Evolutionary conservation across 306 rosid species (phyloP).

Genomic region (Phaseolus lunatus): DNA sequence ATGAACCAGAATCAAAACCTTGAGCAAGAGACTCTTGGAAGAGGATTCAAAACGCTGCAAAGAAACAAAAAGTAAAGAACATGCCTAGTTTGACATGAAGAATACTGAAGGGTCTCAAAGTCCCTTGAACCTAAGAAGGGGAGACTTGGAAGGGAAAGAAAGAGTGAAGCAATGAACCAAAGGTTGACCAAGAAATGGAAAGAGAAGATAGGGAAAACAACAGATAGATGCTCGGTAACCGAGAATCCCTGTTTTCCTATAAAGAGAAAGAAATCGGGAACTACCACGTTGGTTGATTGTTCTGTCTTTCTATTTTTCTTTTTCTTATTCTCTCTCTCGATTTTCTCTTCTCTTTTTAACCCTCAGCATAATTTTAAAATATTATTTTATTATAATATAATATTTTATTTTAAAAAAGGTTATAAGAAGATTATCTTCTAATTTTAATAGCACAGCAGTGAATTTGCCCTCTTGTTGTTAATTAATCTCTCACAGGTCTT

Average conservation of each 20-base stretch:
- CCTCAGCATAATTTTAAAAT: too few species aligned
- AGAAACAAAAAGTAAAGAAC: slow-evolving; percentile 12
- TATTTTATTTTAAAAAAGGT: too few species aligned
- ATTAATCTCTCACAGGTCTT: too few species aligned
- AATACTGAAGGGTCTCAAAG: slow-evolving; percentile 5
- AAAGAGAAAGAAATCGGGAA: slow-evolving; percentile 27
- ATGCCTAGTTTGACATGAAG: slow-evolving; percentile 9
- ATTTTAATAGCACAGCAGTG: too few species aligned
- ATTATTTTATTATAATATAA: too few species aligned
- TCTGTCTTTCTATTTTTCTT: background rate
- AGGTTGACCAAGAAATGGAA: slow-evolving; percentile 42
- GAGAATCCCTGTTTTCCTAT: background rate
- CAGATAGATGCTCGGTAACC: slow-evolving; percentile 6
- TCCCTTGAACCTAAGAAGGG: slow-evolving; percentile 8
- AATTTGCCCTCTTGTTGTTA: too few species aligned
- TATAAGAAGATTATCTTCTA: too few species aligned
- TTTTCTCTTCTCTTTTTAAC: too few species aligned
- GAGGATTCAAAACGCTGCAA: slow-evolving; percentile 37
- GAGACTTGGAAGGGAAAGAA: slow-evolving; percentile 30
- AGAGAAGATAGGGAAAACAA: background rate
- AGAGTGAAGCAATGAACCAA: slow-evolving; percentile 29
- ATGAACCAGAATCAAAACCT: slow-evolving; percentile 38
- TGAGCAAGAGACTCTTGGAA: slow-evolving; percentile 9
- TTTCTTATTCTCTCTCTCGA: slow-evolving; percentile 15
- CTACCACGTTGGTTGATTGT: background rate